phyloP scores from a whole-genome alignment of 257 asterid genomes.

The Gardenia jasminoides region DNA sequence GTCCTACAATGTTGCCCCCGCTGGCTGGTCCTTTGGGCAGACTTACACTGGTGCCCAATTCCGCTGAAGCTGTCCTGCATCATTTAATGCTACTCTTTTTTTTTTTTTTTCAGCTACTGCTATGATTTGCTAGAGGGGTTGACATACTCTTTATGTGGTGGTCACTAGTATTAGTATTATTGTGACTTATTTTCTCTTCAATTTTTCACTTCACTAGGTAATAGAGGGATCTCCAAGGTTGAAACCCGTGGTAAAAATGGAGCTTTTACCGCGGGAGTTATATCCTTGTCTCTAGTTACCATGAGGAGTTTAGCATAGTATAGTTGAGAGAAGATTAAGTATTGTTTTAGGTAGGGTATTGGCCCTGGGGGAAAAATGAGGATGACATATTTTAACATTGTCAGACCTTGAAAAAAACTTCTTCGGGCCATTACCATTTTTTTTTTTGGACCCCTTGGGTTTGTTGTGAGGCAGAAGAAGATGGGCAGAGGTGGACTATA shows the following conservation, averaged over 20 bases:
- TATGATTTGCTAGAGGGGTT: background rate
- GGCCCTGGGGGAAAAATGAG: conserved; percentile 22
- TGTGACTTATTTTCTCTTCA: conserved; percentile 15
- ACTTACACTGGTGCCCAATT: conserved; percentile 80
- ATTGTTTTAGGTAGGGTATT: conserved; percentile 7
- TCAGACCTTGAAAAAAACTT: conserved; percentile 20
- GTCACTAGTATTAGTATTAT: conserved; percentile 40
- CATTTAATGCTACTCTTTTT: background rate
- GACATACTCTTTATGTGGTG: background rate
- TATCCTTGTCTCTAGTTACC: background rate
- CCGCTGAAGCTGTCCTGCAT: conserved; percentile 23
- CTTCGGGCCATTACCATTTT: conserved; percentile 19
- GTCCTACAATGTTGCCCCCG: conserved; percentile 67
- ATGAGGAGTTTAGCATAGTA: conserved; percentile 12
- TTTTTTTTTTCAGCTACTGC: background rate
- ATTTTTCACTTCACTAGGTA: background rate
- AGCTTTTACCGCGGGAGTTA: background rate
- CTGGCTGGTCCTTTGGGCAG: conserved; percentile 84
- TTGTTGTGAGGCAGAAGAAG: conserved; percentile 16
- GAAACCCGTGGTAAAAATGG: too few species aligned
- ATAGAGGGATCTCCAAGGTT: background rate
- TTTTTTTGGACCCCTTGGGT: conserved; percentile 1
- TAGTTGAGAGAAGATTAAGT: background rate
- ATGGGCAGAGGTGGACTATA: conserved; percentile 30
- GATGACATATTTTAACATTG: conserved; percentile 50